A percentile compares a stretch with the other conserved stretches of the same genome.
These are phyloP conservation scores for Pseudogymnoascus sp. DNA, from an alignment of 2,329 filamentous ascomycete species.

Conservation along the genomic window DNA sequence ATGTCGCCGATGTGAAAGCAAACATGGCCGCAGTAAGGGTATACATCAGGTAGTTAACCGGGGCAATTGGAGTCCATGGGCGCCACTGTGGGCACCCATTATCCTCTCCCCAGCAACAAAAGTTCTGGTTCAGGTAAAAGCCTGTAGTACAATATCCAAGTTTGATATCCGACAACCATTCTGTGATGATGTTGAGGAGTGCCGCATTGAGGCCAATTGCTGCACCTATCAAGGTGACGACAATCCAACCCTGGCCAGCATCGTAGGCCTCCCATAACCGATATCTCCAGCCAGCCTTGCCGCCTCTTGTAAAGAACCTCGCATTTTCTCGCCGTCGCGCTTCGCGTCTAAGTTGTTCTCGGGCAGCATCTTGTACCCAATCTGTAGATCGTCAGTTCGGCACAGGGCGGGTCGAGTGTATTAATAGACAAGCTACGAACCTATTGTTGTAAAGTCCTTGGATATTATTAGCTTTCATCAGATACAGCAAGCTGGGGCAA, in stretches of 20 bases:
- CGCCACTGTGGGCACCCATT: slow-evolving; percentile 85
- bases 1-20: slow-evolving; percentile 68
- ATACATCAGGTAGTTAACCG: slow-evolving; percentile 81
- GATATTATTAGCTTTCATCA: slow-evolving; percentile 11
- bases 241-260: slow-evolving; percentile 95
- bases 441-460: slow-evolving; percentile 89
- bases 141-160: slow-evolving; percentile 90
- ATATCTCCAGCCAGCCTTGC: slow-evolving; percentile 67
- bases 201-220: slow-evolving; percentile 91
- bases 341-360: slow-evolving; percentile 77
- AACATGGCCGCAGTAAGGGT: slow-evolving; percentile 78
- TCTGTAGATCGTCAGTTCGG: slow-evolving; percentile 47
- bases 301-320: slow-evolving; percentile 59
- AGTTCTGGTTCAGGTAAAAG: slow-evolving; percentile 95
- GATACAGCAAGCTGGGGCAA: slow-evolving; percentile 9
- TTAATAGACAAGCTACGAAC: slow-evolving; percentile 31
- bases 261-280: slow-evolving; percentile 83
- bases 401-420: slow-evolving; percentile 15
- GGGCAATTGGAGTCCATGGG: slow-evolving; percentile 70
- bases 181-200: slow-evolving; percentile 87
- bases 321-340: slow-evolving; percentile 63
- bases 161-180: slow-evolving; percentile 95
- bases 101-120: slow-evolving; percentile 96
- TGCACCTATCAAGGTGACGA: slow-evolving; percentile 84
- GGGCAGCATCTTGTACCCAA: slow-evolving; percentile 95